Percentiles rank a stretch among this genome's conserved stretches.
These are phyloP conservation scores for Exophiala mesophila DNA, from an alignment of 2,329 filamentous ascomycete species.

Conservation along the genomic window DNA sequence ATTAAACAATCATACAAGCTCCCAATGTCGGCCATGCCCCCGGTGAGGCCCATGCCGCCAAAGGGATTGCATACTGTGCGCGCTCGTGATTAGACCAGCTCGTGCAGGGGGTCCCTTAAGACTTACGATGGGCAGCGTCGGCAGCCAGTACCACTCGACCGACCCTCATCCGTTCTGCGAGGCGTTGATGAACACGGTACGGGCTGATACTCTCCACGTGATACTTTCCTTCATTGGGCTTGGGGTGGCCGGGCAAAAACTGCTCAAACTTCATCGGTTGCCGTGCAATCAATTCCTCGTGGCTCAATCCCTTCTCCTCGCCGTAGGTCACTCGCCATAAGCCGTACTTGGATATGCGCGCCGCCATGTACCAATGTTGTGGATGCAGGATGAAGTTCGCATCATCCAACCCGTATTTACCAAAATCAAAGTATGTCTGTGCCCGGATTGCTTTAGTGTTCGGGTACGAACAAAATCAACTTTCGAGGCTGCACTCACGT, in stretches of 20 bases:
- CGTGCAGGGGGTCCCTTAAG: too few relatives aligned
- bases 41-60: slow-evolving; percentile 59
- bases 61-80: slow-evolving; percentile 34
- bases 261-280: slow-evolving; percentile 53
- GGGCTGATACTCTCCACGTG: slow-evolving; percentile 54
- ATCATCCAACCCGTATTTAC: slow-evolving; percentile 36
- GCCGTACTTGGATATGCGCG: slow-evolving; percentile 54
- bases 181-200: slow-evolving; percentile 59
- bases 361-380: slow-evolving; percentile 59
- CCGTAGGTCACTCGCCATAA: slow-evolving; percentile 62
- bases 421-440: slow-evolving; percentile 59
- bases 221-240: slow-evolving; percentile 52
- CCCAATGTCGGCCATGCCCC: slow-evolving; percentile 60
- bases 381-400: slow-evolving; percentile 56
- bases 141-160: slow-evolving; percentile 55
- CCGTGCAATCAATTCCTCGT: slow-evolving; percentile 50
- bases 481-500: slow-evolving; percentile 19
- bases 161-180: slow-evolving; percentile 53
- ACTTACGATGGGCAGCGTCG: slow-evolving; percentile 52
- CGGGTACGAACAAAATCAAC: neutral
- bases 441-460: neutral
- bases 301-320: slow-evolving; percentile 49
- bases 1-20: slow-evolving; percentile 57
- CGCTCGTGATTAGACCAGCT: too few relatives aligned
- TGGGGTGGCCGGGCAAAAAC: slow-evolving; percentile 57